These are phyloP conservation scores for Schizophyllum amplum DNA, from an alignment of 1,284 basidiomycete genomes.

Conservation along the genomic window DNA sequence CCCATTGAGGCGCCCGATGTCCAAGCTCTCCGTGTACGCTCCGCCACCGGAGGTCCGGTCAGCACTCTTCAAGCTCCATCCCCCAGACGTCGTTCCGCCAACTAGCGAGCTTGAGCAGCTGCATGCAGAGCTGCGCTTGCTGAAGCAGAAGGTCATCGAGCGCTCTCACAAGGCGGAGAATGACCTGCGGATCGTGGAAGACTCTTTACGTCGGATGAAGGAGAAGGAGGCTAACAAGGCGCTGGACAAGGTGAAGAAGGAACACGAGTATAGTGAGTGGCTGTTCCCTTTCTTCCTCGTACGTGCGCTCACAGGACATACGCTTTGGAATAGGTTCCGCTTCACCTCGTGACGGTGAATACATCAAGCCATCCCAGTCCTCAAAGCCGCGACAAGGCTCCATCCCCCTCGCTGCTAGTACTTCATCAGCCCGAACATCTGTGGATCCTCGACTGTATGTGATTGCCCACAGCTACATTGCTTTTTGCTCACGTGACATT, in stretches of 20 bases:
- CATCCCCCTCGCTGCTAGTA: constrained; percentile 33
- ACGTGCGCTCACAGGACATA: constrained; percentile 15
- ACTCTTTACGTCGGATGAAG: constrained; percentile 61
- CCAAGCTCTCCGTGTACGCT: constrained; percentile 40
- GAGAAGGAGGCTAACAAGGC: constrained; percentile 69
- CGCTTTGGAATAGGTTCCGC: constrained; percentile 15
- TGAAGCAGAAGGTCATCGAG: constrained; percentile 47
- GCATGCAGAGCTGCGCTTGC: constrained; percentile 46
- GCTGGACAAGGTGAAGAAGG: constrained; percentile 58
- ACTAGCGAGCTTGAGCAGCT: constrained; percentile 66
- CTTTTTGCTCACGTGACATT: constrained; percentile 9
- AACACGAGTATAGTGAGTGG: constrained; percentile 58
- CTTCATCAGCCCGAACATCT: constrained; percentile 30
- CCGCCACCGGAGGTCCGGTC: constrained; percentile 41
- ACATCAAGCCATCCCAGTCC: constrained; percentile 39
- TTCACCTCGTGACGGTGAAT: constrained; percentile 2
- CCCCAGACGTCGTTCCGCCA: constrained; percentile 56
- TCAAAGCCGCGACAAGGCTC: constrained; percentile 31
- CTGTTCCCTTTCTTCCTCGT: constrained; percentile 12
- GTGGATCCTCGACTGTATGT: constrained; percentile 33
- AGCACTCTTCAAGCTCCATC: constrained; percentile 43
- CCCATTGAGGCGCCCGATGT: constrained; percentile 31
- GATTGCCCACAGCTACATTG: constrained; percentile 10
- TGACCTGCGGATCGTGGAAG: constrained; percentile 60
- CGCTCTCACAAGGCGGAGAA: constrained; percentile 60